Evolutionary conservation across 805 yeast species (phyloP), one percentile per base, ranked within the genome.

Genomic region (Kluyveromyces nonfermentans): DNA sequence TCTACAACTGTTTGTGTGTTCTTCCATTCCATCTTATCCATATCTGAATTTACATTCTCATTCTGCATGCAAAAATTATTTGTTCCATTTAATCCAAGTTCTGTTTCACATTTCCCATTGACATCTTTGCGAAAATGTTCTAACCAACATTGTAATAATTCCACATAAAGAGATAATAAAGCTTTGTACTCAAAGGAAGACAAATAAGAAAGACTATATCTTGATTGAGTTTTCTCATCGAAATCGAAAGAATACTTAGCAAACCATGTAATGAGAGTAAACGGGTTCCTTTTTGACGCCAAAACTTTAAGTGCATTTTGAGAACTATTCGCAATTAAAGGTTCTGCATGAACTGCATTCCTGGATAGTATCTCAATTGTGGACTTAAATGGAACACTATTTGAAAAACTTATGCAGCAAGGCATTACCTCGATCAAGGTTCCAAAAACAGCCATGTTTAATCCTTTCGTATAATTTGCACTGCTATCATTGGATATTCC

Each of bases 1-100:
- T 93, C 97, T 38, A 93, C 81, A 0, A 85, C 82, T 0, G 96
- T 83, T 49, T 86, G 79, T 15, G 87, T 78, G 38, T 78, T 79
- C 51, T 85, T 85, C 74, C 86, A 71, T 56, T 85, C 90, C 32
- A 85, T 61, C 45, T 80, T 85, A 49, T 83, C 88, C 6, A 72
- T 64, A n/a, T 59, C 62, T 7, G 57, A 54, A 16, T 51, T 46
- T 5, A 58, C 62, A 5, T 54, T 62, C 30, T 41, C 40, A 12
- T 37, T 40, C 21, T 51, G 57, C 5, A 48, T 45, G 12, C 53
- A 49, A 18, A 56, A 47, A 21, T 61, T 45, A 35, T 52, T 54
- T 21, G 53, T 55, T 8, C 61, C 67, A 42, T 62, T 64, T 9
- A 57, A 45, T 2, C 63, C 67, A 6, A 58, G 53, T 7, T 59